phyloP scores from a whole-genome alignment of 2,329 filamentous ascomycete genomes.

The Fusarium domesticum region DNA sequence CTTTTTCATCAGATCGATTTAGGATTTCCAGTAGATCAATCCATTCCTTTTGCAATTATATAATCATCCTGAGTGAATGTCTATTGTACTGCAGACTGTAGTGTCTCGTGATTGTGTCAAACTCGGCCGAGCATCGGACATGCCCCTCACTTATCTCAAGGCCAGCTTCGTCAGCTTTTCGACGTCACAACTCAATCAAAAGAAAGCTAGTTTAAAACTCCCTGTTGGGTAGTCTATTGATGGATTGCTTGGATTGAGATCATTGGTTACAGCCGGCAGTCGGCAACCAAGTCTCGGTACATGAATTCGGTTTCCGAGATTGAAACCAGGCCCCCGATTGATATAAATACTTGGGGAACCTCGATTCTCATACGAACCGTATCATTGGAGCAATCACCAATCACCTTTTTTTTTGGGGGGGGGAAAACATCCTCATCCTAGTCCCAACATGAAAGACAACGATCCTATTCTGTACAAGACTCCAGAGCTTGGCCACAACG shows the following conservation, averaged over 20 bases:
- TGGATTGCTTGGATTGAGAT: too few relatives aligned
- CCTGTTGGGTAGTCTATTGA: not conserved
- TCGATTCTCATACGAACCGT: not conserved
- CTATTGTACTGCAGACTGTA: not conserved
- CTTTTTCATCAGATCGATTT: too few relatives aligned
- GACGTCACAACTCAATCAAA: not conserved
- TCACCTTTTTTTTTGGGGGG: not conserved
- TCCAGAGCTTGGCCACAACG: conserved; percentile 38
- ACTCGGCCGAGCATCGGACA: not conserved
- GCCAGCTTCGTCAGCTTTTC: not conserved
- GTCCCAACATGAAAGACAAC: conserved; percentile 40
- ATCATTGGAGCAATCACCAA: not conserved
- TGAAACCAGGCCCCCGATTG: conserved; percentile 1
- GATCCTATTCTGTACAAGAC: conserved; percentile 42
- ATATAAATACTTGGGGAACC: not conserved
- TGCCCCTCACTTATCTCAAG: not conserved
- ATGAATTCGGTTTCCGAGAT: conserved; percentile 17
- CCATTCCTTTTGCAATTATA: conserved; percentile 6
- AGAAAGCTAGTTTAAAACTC: not conserved
- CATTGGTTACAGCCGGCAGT: conserved; percentile 15
- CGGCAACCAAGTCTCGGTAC: conserved; percentile 12
- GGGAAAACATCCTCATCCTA: too few relatives aligned
- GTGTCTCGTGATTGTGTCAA: not conserved
- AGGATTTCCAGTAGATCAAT: conserved; percentile 15
- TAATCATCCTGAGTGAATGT: not conserved